A percentile compares a stretch with the other conserved stretches of the same genome.
Conservation (phyloP, 805 yeast genomes). For the Cephaloascus albidus region DNA sequence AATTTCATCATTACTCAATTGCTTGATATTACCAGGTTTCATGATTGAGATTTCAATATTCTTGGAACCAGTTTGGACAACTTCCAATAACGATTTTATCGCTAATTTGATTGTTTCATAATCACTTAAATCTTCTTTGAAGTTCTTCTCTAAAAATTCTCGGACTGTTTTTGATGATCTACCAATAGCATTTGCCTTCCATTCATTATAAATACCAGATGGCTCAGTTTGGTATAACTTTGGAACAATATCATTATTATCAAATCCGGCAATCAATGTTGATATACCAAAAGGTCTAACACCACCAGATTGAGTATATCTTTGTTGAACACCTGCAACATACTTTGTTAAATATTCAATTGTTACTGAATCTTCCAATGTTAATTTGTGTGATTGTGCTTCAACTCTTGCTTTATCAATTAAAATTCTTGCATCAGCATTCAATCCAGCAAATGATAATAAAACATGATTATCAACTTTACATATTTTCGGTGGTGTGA, state of each 20-base stretch:
- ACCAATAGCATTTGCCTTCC: slow-evolving; percentile 98
- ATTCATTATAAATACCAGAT: slow-evolving; percentile 91
- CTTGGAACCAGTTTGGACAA: slow-evolving; percentile 96
- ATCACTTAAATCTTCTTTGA: slow-evolving; percentile 51
- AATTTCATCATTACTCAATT: slow-evolving; percentile 61
- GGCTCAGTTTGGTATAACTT: slow-evolving; percentile 93
- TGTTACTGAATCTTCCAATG: slow-evolving; percentile 89
- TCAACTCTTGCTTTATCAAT: slow-evolving; percentile 94
- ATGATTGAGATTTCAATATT: slow-evolving; percentile 89
- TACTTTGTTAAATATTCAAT: slow-evolving; percentile 88
- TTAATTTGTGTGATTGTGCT: slow-evolving; percentile 89
- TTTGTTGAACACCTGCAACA: slow-evolving; percentile 97
- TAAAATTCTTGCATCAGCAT: slow-evolving; percentile 95
- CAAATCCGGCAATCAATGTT: slow-evolving; percentile 93
- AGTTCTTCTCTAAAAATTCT: slow-evolving; percentile 89
- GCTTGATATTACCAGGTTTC: slow-evolving; percentile 57
- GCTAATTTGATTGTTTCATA: slow-evolving; percentile 72
- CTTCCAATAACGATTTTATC: slow-evolving; percentile 82
- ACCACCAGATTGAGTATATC: slow-evolving; percentile 96
- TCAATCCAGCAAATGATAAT: slow-evolving; percentile 92
- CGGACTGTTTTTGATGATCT: slow-evolving; percentile 91
- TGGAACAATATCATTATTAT: slow-evolving; percentile 73
- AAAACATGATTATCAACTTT: slow-evolving; percentile 85
- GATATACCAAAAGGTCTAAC: slow-evolving; percentile 97
- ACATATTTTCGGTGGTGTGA: slow-evolving; percentile 90